Conservation (phyloP, 1,139 yeast genomes). For the Pichia sp. region DNA sequence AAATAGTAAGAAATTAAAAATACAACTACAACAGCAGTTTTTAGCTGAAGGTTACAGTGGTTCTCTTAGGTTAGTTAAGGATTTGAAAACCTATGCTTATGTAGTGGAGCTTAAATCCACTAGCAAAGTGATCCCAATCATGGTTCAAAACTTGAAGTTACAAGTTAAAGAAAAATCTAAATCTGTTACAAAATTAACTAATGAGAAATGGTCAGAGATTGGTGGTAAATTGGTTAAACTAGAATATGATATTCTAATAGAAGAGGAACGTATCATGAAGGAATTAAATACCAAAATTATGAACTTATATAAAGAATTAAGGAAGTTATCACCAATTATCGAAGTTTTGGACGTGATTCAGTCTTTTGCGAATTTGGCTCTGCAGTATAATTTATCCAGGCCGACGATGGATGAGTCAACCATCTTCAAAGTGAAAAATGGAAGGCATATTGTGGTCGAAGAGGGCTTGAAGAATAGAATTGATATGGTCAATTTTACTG, state of each 20-base stretch:
- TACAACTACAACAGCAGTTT: constrained; percentile 25
- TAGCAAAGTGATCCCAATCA: constrained; percentile 19
- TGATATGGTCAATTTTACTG: constrained; percentile 46
- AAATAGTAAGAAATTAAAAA: constrained; percentile 28
- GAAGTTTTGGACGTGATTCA: constrained; percentile 70
- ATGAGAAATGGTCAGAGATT: constrained; percentile 32
- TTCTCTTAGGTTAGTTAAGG: constrained; percentile 20
- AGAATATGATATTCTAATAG: constrained; percentile 27
- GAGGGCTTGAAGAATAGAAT: constrained; percentile 47
- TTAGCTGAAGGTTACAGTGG: constrained; percentile 24
- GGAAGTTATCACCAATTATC: constrained; percentile 38
- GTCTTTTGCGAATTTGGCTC: constrained; percentile 67
- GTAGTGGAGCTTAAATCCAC: constrained; percentile 26
- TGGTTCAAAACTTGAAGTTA: constrained; percentile 15
- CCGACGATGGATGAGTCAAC: constrained; percentile 55
- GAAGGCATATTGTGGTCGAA: constrained; percentile 90
- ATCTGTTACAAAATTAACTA: constrained; percentile 20
- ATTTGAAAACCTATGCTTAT: constrained; percentile 23
- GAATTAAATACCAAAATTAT: constrained; percentile 38
- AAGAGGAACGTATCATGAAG: constrained; percentile 43
- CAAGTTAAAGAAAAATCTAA: constrained; percentile 23
- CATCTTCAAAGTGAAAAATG: constrained; percentile 45
- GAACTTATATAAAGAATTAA: constrained; percentile 35
- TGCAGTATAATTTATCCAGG: constrained; percentile 55
- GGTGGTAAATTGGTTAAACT: constrained; percentile 27